phyloP scores from a whole-genome alignment of 371 early-diverging fungal genomes.

The Encephalitozoon romaleae region DNA sequence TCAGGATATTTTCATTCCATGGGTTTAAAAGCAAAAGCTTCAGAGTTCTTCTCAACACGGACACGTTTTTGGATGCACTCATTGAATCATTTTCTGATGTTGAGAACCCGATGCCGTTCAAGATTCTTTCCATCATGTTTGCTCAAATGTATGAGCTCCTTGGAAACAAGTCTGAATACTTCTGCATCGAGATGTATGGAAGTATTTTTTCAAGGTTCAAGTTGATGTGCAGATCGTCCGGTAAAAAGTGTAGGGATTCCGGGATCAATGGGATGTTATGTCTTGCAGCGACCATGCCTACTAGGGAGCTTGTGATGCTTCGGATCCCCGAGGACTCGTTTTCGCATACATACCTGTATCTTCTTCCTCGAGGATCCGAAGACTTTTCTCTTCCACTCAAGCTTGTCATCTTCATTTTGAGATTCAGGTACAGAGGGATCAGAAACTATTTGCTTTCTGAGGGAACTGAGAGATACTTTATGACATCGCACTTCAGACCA shows the following conservation, averaged over 20 bases:
- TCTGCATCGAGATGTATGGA: not conserved
- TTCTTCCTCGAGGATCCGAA: not conserved
- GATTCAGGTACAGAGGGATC: not conserved
- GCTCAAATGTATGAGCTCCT: not conserved
- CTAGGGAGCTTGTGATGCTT: not conserved
- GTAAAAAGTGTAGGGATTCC: not conserved
- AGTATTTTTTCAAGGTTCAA: not conserved
- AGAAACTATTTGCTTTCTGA: not conserved
- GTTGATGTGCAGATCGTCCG: not conserved
- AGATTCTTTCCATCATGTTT: not conserved
- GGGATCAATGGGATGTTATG: not conserved
- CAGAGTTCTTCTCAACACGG: not conserved
- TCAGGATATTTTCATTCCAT: not conserved
- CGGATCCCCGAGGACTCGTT: not conserved
- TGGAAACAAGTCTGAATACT: not conserved
- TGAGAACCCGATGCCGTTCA: slow-evolving; percentile 9
- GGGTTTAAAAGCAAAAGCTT: not conserved
- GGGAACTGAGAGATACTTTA: not conserved
- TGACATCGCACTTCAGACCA: not conserved
- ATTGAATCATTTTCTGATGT: slow-evolving; percentile 8
- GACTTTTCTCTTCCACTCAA: not conserved
- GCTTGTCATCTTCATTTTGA: slow-evolving; percentile 7
- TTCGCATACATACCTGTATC: not conserved
- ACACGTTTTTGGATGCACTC: slow-evolving; percentile 6
- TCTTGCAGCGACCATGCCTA: not conserved